phyloP scores from a whole-genome alignment of 2,329 filamentous ascomycete genomes.

The Bimuria novae-zelandiae region DNA sequence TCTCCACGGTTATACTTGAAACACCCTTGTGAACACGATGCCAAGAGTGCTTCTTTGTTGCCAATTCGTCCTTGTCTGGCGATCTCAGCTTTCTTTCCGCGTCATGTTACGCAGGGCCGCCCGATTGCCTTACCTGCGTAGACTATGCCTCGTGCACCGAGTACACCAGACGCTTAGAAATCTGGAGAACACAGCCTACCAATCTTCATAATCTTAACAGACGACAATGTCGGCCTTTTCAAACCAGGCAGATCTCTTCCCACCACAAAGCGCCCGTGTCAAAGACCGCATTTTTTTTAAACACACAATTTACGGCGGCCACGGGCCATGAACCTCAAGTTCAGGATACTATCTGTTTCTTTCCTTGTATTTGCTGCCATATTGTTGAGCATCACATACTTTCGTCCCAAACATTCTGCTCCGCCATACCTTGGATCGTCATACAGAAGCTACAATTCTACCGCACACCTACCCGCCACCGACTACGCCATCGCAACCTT shows the following conservation, averaged over 20 bases:
- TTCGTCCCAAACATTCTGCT: not conserved
- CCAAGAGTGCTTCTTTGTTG: not conserved
- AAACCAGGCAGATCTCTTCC: too few species aligned
- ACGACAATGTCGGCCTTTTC: not conserved
- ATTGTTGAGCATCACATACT: not conserved
- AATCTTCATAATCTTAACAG: not conserved
- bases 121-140: not conserved
- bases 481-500: constrained; percentile 46
- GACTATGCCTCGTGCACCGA: not conserved
- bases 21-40: too few species aligned
- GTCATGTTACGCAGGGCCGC: not conserved
- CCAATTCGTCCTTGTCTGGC: not conserved
- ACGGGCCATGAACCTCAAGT: not conserved
- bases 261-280: not conserved
- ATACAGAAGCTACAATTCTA: constrained; percentile 18
- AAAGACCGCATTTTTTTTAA: not conserved
- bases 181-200: too few species aligned
- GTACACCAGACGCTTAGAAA: not conserved
- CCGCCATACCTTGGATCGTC: constrained; percentile 1
- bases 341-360: not conserved
- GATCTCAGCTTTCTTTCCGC: not conserved
- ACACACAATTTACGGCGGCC: not conserved
- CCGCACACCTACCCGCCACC: constrained; percentile 10
- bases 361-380: not conserved
- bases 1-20: too few species aligned